Base-by-base conservation (phyloP, 306 rosid species). In the Medicago truncatula region DNA sequence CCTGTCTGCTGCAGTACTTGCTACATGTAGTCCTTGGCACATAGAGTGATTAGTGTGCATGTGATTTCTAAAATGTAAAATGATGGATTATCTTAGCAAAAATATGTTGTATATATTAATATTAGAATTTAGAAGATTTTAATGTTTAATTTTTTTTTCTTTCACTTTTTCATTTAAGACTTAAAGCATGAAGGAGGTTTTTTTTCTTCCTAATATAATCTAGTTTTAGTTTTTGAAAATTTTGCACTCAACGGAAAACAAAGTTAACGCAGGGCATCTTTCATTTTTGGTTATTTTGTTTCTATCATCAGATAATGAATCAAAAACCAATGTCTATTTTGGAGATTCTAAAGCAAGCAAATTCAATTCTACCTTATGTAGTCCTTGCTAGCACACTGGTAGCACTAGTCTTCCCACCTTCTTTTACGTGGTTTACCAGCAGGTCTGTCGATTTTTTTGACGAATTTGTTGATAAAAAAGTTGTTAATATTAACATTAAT, bases 351-450 rank as follows among this genome's bases (percentile, higher is more conserved):
- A 85, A 89, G 84, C 85, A 90, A 58, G 76, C 98, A 54, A 94
- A 90, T 81, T 90, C 97, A n/a, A 74, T 86, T 79, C 86, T 94
- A 81, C 98, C 98, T 65, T 92, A 89, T 18, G 92, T 89, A 67
- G 93, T 89, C 62, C 74, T 94, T 76, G 89, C 90, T 46, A 94
- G 95, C 67, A 90, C 90, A 49, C 82, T 94, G 46, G 69, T 92
- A 78, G 97, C 97, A 85, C 88, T 94, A 53, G 16, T 87, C 71
- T 87, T 43, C 78, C 97, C 98, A 11, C 92, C 87, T 66, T 90
- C 97, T 63, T 92, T 94, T 80, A 83, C 96, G 15, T 94, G 98
- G 98, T 94, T 94, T 76, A 94, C 97, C 66, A 90, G 76, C 90
- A 94, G 98, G 98, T 94, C 46, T 57, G 80, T 75, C 40, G 76